Evolutionary conservation across 1,284 basidiomycete species (phyloP).

Genomic region (Pulchroboletus neoregius): DNA sequence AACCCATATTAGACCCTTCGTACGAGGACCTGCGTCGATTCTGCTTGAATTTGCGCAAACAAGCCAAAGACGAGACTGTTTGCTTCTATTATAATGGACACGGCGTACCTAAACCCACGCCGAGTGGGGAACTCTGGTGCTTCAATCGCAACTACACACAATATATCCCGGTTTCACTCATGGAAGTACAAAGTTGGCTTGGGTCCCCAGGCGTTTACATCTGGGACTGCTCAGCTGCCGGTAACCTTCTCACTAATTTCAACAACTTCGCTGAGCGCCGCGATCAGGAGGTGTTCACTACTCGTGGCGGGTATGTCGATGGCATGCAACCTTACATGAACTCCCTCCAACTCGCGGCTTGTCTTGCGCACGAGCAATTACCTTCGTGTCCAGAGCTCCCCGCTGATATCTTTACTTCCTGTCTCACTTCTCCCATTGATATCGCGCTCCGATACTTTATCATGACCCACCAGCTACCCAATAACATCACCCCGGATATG

Average conservation of each 20-base stretch:
- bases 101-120: slow-evolving; percentile 95
- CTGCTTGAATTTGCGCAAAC: slow-evolving; percentile 81
- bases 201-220: slow-evolving; percentile 96
- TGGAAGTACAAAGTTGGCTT: slow-evolving; percentile 89
- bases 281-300: slow-evolving; percentile 71
- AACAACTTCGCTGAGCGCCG: slow-evolving; percentile 82
- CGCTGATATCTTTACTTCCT: slow-evolving; percentile 96
- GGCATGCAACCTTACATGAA: slow-evolving; percentile 77
- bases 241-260: slow-evolving; percentile 90
- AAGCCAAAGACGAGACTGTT: slow-evolving; percentile 91
- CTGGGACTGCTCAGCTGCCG: slow-evolving; percentile 98
- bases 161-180: slow-evolving; percentile 94
- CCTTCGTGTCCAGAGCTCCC: slow-evolving; percentile 96
- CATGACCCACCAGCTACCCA: slow-evolving; percentile 82
- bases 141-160: slow-evolving; percentile 98
- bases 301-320: slow-evolving; percentile 57
- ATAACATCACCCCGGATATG: slow-evolving; percentile 82
- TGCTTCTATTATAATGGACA: slow-evolving; percentile 99
- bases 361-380: slow-evolving; percentile 86
- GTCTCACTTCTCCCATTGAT: slow-evolving; percentile 96
- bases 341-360: slow-evolving; percentile 94
- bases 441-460: slow-evolving; percentile 95
- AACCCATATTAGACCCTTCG: slow-evolving; percentile 90
- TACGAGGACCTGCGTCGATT: slow-evolving; percentile 93
- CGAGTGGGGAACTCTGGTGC: slow-evolving; percentile 97